A percentile compares a stretch with the other conserved stretches of the same genome.
Conservation (phyloP, 129 eudicot genomes). For the sunflower (Helianthus annuus) region HanXRQr2.0-SUNRISE NC_035448.2:117082765-117083264, state of each 20-base stretch:
- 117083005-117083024: constrained; percentile 38
- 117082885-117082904: background rate
- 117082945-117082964: constrained; percentile 31
- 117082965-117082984: constrained; percentile 37
- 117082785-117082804: constrained; percentile 34
- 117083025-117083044: constrained; percentile 35
- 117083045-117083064: constrained; percentile 41
- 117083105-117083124: constrained; percentile 47
- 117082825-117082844: background rate
- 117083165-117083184: constrained; percentile 82
- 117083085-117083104: constrained; percentile 45
- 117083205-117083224: too few relatives aligned
- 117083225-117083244: background rate
- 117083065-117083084: constrained; percentile 75
- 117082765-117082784: constrained; percentile 39
- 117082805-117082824: constrained; percentile 30
- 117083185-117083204: constrained; percentile 36
- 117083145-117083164: constrained; percentile 70
- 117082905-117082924: constrained; percentile 69
- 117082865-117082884: constrained; percentile 16
- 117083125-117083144: constrained; percentile 61
- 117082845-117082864: background rate
- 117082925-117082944: constrained; percentile 46
- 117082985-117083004: constrained; percentile 46
- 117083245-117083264: background rate